phyloP scores from a whole-genome alignment of 805 yeast species.

The Ogataea methanolica region DNA sequence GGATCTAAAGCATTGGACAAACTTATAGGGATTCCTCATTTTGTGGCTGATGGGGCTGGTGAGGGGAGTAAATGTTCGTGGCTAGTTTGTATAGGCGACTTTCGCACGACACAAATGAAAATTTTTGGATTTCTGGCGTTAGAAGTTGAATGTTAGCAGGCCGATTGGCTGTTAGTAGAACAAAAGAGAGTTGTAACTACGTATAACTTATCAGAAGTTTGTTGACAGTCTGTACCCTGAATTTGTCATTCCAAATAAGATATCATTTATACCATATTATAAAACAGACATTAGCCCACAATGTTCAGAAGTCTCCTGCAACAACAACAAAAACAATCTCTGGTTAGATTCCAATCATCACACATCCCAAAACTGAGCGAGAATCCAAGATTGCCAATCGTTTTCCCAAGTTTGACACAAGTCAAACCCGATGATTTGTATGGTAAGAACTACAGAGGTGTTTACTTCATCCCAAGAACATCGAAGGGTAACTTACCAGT shows the following conservation, averaged over 20 bases:
- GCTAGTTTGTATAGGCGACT: too few species aligned
- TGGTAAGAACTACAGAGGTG: conserved; percentile 32
- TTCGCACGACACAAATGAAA: too few species aligned
- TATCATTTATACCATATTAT: not conserved
- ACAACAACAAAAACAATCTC: not conserved
- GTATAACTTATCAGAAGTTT: too few species aligned
- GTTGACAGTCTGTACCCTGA: not conserved
- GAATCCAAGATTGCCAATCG: conserved; percentile 10
- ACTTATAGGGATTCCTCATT: too few species aligned
- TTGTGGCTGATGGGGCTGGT: too few species aligned
- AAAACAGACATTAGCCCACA: not conserved
- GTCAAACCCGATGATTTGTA: conserved; percentile 21
- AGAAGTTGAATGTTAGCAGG: too few species aligned
- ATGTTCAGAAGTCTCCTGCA: conserved; percentile 3
- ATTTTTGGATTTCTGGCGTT: too few species aligned
- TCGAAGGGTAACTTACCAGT: conserved; percentile 75
- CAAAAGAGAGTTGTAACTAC: too few species aligned
- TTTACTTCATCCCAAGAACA: conserved; percentile 46
- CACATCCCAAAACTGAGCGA: conserved; percentile 6
- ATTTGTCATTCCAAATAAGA: not conserved
- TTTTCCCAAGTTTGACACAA: conserved; percentile 24
- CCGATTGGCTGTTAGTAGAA: too few species aligned
- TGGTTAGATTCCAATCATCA: conserved; percentile 16
- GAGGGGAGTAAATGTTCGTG: too few species aligned
- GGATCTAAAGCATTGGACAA: too few species aligned